A percentile compares a stretch with the other conserved stretches of the same genome.
Evolutionary conservation across 2,329 filamentous ascomycete species (phyloP).

Genomic region (Metarhizium guizhouense): DNA sequence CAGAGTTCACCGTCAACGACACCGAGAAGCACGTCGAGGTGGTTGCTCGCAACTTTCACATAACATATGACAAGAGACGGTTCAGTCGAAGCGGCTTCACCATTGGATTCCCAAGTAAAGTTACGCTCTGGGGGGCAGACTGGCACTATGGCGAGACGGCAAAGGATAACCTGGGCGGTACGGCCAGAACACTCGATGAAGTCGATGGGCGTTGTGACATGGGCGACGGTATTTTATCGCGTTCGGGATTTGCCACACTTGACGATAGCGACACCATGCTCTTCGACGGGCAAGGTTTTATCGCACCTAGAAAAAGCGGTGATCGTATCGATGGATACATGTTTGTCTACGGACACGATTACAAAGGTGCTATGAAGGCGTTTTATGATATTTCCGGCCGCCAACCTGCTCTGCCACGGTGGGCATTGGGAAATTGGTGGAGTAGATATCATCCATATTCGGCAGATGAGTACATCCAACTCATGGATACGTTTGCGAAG

Average conservation of each 20-base stretch:
- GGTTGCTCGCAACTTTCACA: slow-evolving; percentile 42
- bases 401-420: slow-evolving; percentile 48
- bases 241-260: slow-evolving; percentile 39
- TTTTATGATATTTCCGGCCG: slow-evolving; percentile 47
- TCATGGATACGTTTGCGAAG: slow-evolving; percentile 47
- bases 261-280: slow-evolving; percentile 49
- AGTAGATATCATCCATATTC: slow-evolving; percentile 51
- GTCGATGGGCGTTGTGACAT: slow-evolving; percentile 41
- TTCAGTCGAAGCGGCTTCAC: slow-evolving; percentile 43
- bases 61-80: slow-evolving; percentile 47
- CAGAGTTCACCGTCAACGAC: slow-evolving; percentile 39
- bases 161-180: slow-evolving; percentile 32
- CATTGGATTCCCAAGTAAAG: slow-evolving; percentile 32
- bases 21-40: slow-evolving; percentile 40
- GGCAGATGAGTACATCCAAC: slow-evolving; percentile 42
- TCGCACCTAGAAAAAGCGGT: slow-evolving; percentile 36
- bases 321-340: slow-evolving; percentile 47
- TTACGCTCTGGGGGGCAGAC: slow-evolving; percentile 9
- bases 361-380: slow-evolving; percentile 40
- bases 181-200: slow-evolving; percentile 45
- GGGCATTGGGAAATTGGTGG: slow-evolving; percentile 57
- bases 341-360: slow-evolving; percentile 50
- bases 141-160: slow-evolving; percentile 41
- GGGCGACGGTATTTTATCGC: slow-evolving; percentile 41
- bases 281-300: slow-evolving; percentile 43